Base-by-base conservation (phyloP, 2,329 filamentous ascomycete genomes). In the Blastomyces gilchristii region DNA sequence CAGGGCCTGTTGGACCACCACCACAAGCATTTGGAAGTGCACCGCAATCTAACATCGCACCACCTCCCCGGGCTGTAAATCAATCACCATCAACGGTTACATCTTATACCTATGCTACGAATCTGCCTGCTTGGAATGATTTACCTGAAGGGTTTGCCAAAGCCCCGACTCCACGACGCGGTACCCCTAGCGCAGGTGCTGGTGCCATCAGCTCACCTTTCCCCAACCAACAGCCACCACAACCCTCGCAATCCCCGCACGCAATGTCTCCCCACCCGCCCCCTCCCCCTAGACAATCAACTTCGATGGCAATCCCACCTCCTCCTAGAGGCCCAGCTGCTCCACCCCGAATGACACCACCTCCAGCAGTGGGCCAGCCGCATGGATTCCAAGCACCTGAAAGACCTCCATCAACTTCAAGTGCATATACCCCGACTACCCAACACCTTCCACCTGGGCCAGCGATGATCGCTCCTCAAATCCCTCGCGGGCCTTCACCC, bases 71-170 rank as follows among this genome's bases (percentile, higher is more conserved):
- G 66, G 85, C 84, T 65, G 81, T 84, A 34, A 86, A 85, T 45
- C 83, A 87, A n/a, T 87, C 89, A 18, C 82, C 84, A 14, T 82
- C 82, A 31, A 81, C 85, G 50, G 87, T 91, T 28, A 85, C 90
- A 22, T 85, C 89, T 11, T 77, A 77, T 63, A 75, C 75, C 41
- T 86, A 85, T 71, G 80, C 84, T 63, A 87, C 86, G 71, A 87
- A 88, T 67, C 87, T 87, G 66, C 85, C 87, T 37, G 88, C 89
- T 69, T 99, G 94, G 94, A 99, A 99, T 69, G 94, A 99, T 75
- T 88, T 95, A 60, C 94, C 94, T 1, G 83, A 96, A 70, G 89
- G 78, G 63, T 86, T 97, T 56, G 82, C 85, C 56, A 90, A 93
- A 78, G 79, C 83, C 62, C 82, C 88, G n/a, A 83, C 84, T 16